phyloP scores from a whole-genome alignment of 2,329 filamentous ascomycete species.

The Aspergillus candidus region DNA sequence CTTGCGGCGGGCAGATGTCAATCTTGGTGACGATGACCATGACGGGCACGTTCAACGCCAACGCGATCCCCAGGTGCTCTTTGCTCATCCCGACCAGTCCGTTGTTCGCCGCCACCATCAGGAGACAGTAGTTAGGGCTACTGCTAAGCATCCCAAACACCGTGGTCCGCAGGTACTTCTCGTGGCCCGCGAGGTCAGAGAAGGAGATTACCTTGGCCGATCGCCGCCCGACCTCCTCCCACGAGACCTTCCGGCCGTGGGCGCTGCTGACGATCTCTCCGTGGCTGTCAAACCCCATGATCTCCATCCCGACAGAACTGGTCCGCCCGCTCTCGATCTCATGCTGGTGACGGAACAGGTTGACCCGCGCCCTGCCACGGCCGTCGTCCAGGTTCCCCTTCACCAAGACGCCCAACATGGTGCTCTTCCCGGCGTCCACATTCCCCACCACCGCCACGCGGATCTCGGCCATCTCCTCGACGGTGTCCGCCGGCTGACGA shows the following conservation, averaged over 20 bases:
- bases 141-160: conserved; percentile 92
- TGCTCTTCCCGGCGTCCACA: conserved; percentile 95
- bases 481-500: conserved; percentile 63
- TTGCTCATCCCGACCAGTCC: conserved; percentile 97
- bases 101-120: conserved; percentile 99
- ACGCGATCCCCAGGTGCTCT: conserved; percentile 90
- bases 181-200: conserved; percentile 90
- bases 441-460: conserved; percentile 96
- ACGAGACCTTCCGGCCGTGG: conserved; percentile 80
- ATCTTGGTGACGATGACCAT: conserved; percentile 99
- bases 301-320: conserved; percentile 97
- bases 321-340: conserved; percentile 94
- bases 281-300: conserved; percentile 89
- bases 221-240: conserved; percentile 95
- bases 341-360: conserved; percentile 95
- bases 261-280: conserved; percentile 78
- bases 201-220: conserved; percentile 96
- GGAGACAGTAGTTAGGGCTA: conserved; percentile 91
- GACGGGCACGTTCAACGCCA: conserved; percentile 91
- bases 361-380: conserved; percentile 85
- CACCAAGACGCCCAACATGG: conserved; percentile 88
- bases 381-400: conserved; percentile 95
- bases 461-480: conserved; percentile 90
- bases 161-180: conserved; percentile 89
- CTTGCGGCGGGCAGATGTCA: conserved; percentile 93